These are phyloP conservation scores for Pleurotus salmoneostramineus DNA, from an alignment of 768 basidiomycete species.

Conservation along the genomic window DNA sequence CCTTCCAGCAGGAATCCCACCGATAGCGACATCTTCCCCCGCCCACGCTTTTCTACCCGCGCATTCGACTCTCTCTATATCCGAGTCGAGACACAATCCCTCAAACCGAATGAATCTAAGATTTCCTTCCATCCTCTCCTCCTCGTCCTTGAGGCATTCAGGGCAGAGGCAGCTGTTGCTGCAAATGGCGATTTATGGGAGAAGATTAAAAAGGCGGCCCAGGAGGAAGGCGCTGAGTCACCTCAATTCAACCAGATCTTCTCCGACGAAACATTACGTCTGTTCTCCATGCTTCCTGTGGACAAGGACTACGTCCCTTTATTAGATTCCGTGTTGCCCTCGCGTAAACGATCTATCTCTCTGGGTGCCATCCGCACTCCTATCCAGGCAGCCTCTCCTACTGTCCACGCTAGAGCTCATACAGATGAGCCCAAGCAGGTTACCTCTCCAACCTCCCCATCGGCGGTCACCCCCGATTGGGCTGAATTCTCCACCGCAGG, in stretches of 20 bases:
- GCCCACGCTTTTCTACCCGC: constrained; percentile 67
- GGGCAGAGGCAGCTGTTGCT: constrained; percentile 30
- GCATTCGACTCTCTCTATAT: constrained; percentile 62
- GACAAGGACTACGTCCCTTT: constrained; percentile 30
- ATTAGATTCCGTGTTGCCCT: constrained; percentile 25
- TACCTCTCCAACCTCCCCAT: constrained; percentile 21
- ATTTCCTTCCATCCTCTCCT: constrained; percentile 49
- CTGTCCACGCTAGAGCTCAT: constrained; percentile 22
- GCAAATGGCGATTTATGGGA: constrained; percentile 43
- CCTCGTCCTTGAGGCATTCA: constrained; percentile 63
- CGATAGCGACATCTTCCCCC: constrained; percentile 47
- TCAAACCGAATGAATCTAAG: constrained; percentile 29
- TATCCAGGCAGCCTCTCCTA: not conserved
- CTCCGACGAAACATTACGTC: constrained; percentile 64
- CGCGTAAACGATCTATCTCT: constrained; percentile 28
- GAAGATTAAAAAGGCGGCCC: constrained; percentile 20
- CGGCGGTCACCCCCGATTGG: constrained; percentile 50
- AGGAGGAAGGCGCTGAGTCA: constrained; percentile 25
- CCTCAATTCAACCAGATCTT: constrained; percentile 49
- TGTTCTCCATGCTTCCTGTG: constrained; percentile 46
- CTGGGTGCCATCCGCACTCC: constrained; percentile 15
- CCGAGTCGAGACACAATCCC: constrained; percentile 54
- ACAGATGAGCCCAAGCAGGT: constrained; percentile 26
- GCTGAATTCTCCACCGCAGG: constrained; percentile 63
- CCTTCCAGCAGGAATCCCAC: constrained; percentile 45